Percentiles rank a stretch among this genome's conserved stretches.
phyloP scores from a whole-genome alignment of 106 monocot species.

The Triglochin maritima region DNA sequence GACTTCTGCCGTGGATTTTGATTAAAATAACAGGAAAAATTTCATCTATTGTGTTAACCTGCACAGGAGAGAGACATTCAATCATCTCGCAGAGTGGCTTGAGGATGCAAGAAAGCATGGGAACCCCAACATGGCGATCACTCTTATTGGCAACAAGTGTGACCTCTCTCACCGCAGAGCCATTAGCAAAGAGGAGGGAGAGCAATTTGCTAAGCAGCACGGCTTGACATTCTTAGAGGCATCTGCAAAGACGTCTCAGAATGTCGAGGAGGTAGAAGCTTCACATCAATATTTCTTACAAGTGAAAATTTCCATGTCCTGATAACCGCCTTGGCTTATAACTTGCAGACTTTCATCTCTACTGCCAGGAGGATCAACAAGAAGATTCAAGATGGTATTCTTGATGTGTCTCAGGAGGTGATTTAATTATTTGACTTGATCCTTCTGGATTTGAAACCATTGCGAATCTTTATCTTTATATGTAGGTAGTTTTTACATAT shows the following conservation, averaged over 20 bases:
- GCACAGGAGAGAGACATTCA: conserved; percentile 20
- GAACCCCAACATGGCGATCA: conserved; percentile 19
- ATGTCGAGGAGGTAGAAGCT: conserved; percentile 17
- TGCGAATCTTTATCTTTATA: too few species aligned
- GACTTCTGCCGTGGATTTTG: neutral
- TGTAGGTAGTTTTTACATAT: too few species aligned
- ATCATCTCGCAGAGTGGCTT: conserved; percentile 18
- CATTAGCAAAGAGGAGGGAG: conserved; percentile 17
- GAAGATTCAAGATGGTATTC: conserved; percentile 2
- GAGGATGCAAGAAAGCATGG: conserved; percentile 19
- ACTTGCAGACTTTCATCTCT: conserved; percentile 3
- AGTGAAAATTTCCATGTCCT: too few species aligned
- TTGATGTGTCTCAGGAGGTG: conserved; percentile 13
- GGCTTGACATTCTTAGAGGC: conserved; percentile 19
- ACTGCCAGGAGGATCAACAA: neutral
- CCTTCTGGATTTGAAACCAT: too few species aligned
- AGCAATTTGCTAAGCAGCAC: conserved; percentile 14
- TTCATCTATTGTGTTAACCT: neutral
- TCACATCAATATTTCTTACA: too few species aligned
- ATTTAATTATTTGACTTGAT: neutral
- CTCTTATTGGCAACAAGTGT: conserved; percentile 16
- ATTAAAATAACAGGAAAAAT: neutral
- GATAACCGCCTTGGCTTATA: too few species aligned
- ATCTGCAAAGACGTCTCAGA: conserved; percentile 19
- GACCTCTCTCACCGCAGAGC: conserved; percentile 20